Percentiles rank a stretch among this genome's conserved stretches.
Conservation (phyloP, 495 filamentous ascomycete genomes). For the Neurospora discreta region DNA sequence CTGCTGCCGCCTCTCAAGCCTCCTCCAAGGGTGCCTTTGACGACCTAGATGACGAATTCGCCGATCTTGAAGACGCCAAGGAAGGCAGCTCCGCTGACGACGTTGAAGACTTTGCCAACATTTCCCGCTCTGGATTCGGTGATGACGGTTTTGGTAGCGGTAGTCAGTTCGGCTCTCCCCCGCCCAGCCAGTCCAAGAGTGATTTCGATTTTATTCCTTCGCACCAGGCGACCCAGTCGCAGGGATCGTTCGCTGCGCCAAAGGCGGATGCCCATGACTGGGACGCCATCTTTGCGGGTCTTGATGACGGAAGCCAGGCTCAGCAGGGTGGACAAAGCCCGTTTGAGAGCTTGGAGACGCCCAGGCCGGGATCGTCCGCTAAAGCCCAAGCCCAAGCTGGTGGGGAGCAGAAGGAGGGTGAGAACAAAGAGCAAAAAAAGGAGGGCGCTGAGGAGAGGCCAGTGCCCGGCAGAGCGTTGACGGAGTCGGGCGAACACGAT, state of each 20-base stretch:
- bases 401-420: background rate
- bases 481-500: slow-evolving; percentile 66
- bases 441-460: slow-evolving; percentile 27
- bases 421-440: slow-evolving; percentile 7
- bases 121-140: slow-evolving; percentile 42
- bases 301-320: slow-evolving; percentile 39
- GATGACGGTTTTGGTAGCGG: slow-evolving; percentile 54
- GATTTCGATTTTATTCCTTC: slow-evolving; percentile 36
- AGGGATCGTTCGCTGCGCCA: background rate
- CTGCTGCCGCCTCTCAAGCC: background rate
- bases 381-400: background rate
- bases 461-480: slow-evolving; percentile 53
- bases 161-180: slow-evolving; percentile 17
- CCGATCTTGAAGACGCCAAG: slow-evolving; percentile 74
- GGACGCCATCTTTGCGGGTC: slow-evolving; percentile 85
- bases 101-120: slow-evolving; percentile 52
- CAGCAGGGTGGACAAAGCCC: slow-evolving; percentile 1
- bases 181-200: slow-evolving; percentile 41
- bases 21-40: slow-evolving; percentile 41
- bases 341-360: background rate
- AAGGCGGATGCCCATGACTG: slow-evolving; percentile 61
- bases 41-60: slow-evolving; percentile 87
- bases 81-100: slow-evolving; percentile 75
- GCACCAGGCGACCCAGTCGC: background rate
- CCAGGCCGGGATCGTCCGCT: background rate